Conservation (phyloP, 2,329 filamentous ascomycete species). For the Sclerotinia borealis region DNA sequence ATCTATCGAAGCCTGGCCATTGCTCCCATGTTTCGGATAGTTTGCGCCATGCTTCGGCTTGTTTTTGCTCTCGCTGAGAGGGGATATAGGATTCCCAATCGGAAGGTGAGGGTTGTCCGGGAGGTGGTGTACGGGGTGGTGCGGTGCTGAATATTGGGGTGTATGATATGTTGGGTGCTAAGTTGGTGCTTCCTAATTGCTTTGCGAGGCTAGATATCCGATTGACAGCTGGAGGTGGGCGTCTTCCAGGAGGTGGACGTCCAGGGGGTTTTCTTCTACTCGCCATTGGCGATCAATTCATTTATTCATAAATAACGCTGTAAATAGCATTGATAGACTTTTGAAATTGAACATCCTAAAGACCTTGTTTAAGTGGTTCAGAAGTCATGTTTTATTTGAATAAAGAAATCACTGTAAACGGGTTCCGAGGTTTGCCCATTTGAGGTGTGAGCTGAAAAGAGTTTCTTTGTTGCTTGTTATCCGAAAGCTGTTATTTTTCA, state of each 20-base stretch:
- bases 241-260: background rate
- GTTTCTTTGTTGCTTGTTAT: background rate
- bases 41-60: background rate
- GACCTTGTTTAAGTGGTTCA: rapidly evolving
- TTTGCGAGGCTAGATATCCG: background rate
- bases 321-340: background rate
- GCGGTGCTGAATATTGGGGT: background rate
- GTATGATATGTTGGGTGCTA: background rate
- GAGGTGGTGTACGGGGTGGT: background rate
- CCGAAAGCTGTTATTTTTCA: background rate
- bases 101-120: background rate
- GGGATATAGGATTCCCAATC: background rate
- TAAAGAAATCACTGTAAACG: background rate
- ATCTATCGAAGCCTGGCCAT: background rate
- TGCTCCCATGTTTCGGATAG: background rate
- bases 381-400: background rate
- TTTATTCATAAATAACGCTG: background rate
- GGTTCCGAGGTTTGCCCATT: background rate
- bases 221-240: background rate
- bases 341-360: too few relatives aligned
- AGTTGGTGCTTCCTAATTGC: background rate
- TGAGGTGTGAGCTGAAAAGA: background rate
- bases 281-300: background rate
- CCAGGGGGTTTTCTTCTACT: background rate
- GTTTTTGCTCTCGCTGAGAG: background rate